Conservation (phyloP, 805 yeast species). For the Metschnikowia henanensis region DNA sequence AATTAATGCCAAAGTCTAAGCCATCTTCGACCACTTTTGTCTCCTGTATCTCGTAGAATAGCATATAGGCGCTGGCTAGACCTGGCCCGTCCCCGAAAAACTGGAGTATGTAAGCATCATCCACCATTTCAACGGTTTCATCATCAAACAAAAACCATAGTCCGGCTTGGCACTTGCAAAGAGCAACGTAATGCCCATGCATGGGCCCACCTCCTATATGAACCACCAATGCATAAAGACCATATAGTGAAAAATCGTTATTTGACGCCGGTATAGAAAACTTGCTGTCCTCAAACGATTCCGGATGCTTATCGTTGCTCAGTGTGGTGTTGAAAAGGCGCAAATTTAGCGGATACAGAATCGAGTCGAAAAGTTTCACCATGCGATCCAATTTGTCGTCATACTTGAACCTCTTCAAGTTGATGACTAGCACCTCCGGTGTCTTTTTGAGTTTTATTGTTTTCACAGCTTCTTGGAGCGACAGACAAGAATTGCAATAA, state of each 20-base stretch:
- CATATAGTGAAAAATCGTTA: conserved; percentile 56
- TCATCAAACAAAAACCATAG: conserved; percentile 97
- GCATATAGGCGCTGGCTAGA: conserved; percentile 86
- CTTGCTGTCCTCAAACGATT: conserved; percentile 1
- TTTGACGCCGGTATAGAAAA: conserved; percentile 17
- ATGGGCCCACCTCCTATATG: conserved; percentile 98
- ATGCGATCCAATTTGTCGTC: conserved; percentile 78
- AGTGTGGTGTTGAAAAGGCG: conserved; percentile 66
- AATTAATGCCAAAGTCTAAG: conserved; percentile 52
- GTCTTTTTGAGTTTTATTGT: conserved; percentile 75
- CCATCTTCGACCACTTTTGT: conserved; percentile 45
- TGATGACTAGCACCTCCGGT: conserved; percentile 80
- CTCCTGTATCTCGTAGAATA: conserved; percentile 61
- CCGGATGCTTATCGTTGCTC: neutral
- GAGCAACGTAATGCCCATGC: conserved; percentile 93
- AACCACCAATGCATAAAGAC: conserved; percentile 81
- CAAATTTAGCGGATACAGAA: conserved; percentile 74
- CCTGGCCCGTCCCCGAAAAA: conserved; percentile 90
- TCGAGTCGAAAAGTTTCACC: conserved; percentile 83
- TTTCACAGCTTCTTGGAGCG: conserved; percentile 92
- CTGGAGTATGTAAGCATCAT: conserved; percentile 75
- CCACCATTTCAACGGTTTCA: conserved; percentile 88
- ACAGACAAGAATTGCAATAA: conserved; percentile 86
- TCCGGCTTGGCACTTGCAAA: conserved; percentile 71
- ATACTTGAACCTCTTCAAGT: conserved; percentile 90